A percentile compares a stretch with the other conserved stretches of the same genome.
Evolutionary conservation across 2,329 filamentous ascomycete species (phyloP).

Genomic region (Alternaria metachromatica): DNA sequence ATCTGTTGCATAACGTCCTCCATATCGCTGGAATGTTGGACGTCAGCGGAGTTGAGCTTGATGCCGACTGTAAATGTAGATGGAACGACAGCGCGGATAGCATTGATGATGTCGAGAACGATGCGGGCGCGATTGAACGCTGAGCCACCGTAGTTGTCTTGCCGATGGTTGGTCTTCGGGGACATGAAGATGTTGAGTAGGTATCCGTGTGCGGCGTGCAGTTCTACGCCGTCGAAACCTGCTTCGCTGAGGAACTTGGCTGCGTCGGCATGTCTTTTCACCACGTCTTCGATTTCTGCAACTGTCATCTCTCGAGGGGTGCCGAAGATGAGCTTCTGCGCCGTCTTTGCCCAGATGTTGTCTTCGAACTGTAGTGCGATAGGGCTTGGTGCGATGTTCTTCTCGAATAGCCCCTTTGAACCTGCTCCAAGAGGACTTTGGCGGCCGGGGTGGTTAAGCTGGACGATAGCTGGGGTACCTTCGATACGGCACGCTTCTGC

Average conservation of each 20-base stretch:
- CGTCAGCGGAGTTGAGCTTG: slow-evolving; percentile 60
- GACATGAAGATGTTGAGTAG: slow-evolving; percentile 39
- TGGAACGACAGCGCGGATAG: slow-evolving; percentile 52
- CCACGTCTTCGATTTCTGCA: slow-evolving; percentile 61
- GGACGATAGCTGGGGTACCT: slow-evolving; percentile 62
- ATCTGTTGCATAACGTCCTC: slow-evolving; percentile 66
- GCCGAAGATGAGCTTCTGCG: slow-evolving; percentile 46
- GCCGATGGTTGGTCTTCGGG: slow-evolving; percentile 49
- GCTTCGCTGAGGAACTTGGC: slow-evolving; percentile 59
- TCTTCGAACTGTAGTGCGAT: slow-evolving; percentile 45
- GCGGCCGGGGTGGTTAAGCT: slow-evolving; percentile 68
- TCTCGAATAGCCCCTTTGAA: slow-evolving; percentile 46
- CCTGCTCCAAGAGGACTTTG: slow-evolving; percentile 57
- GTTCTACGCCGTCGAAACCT: slow-evolving; percentile 61
- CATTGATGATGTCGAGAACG: slow-evolving; percentile 54
- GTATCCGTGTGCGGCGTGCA: slow-evolving; percentile 62
- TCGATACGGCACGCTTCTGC: slow-evolving; percentile 60
- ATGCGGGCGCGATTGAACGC: slow-evolving; percentile 56
- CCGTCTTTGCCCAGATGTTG: slow-evolving; percentile 52
- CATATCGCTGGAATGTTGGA: slow-evolving; percentile 48
- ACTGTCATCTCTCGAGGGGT: slow-evolving; percentile 60
- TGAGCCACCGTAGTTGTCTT: slow-evolving; percentile 57
- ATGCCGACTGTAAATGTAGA: slow-evolving; percentile 55
- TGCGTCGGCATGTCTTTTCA: slow-evolving; percentile 64
- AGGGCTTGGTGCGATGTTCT: slow-evolving; percentile 50